These are phyloP conservation scores for Hericium erinaceus DNA, from an alignment of 768 basidiomycete genomes.

Conservation along the genomic window DNA sequence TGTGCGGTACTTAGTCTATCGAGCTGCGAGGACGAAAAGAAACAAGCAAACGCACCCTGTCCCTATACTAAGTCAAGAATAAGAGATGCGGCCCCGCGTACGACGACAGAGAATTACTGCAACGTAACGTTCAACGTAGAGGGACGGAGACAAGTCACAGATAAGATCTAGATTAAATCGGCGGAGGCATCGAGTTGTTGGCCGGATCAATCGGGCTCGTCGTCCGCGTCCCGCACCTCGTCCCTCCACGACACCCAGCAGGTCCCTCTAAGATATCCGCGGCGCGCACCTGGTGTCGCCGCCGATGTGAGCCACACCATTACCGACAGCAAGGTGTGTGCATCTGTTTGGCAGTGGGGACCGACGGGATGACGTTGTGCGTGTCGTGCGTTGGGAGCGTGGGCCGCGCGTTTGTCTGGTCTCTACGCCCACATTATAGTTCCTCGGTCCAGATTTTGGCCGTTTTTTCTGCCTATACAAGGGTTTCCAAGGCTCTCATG, in stretches of 20 bases:
- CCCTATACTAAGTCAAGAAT: constrained; percentile 22
- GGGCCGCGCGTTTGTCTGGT: too few species aligned
- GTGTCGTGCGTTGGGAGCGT: too few species aligned
- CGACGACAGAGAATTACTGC: too few species aligned
- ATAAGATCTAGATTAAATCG: too few species aligned
- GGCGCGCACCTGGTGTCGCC: constrained; percentile 92
- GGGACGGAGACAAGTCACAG: too few species aligned
- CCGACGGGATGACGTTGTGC: not conserved
- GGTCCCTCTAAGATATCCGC: constrained; percentile 55
- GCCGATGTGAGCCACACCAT: constrained; percentile 96
- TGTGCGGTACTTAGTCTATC: not conserved
- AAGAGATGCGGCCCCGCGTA: too few species aligned
- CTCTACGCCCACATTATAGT: too few species aligned
- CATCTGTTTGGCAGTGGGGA: constrained; percentile 2
- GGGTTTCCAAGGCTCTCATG: too few species aligned
- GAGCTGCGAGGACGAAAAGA: not conserved
- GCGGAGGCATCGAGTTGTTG: too few species aligned
- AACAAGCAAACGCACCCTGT: constrained; percentile 22
- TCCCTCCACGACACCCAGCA: not conserved
- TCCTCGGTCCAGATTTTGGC: too few species aligned
- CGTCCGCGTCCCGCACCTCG: not conserved
- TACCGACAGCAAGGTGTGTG: constrained; percentile 64
- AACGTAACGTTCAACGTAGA: too few species aligned
- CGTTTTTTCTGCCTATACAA: too few species aligned
- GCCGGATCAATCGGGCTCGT: not conserved